These are phyloP conservation scores for Nicotiana knightiana DNA, from an alignment of 257 asterid species.

Conservation along the genomic window DNA sequence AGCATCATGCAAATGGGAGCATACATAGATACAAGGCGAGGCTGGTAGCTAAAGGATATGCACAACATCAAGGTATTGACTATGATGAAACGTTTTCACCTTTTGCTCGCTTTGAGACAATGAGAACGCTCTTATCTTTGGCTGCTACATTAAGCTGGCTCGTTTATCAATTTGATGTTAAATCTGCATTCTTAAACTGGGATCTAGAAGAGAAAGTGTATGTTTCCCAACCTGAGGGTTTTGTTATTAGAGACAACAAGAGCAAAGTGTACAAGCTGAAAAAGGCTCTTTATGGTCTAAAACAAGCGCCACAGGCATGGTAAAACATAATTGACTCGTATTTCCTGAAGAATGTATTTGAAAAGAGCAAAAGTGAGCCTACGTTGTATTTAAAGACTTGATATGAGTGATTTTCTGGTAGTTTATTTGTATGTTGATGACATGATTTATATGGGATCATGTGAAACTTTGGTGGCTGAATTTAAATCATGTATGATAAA, in stretches of 20 bases:
- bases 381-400: not conserved
- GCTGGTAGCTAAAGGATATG: not conserved
- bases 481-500: not conserved
- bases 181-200: not conserved
- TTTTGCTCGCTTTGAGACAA: not conserved
- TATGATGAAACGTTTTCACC: not conserved
- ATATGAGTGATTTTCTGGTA: not conserved
- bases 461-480: not conserved
- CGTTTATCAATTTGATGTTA: not conserved
- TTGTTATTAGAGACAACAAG: not conserved
- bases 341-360: not conserved
- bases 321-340: not conserved
- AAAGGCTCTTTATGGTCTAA: not conserved
- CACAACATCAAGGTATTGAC: not conserved
- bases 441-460: not conserved
- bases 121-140: not conserved
- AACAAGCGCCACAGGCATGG: constrained; percentile 4
- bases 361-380: not conserved
- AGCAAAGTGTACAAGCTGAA: not conserved
- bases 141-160: not conserved
- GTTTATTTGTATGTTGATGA: not conserved
- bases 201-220: too few species aligned
- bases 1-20: not conserved
- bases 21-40: constrained; percentile 6
- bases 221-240: not conserved